Evolutionary conservation across 805 yeast species (phyloP).

Genomic region (Zygoascus biomembranicola): DNA sequence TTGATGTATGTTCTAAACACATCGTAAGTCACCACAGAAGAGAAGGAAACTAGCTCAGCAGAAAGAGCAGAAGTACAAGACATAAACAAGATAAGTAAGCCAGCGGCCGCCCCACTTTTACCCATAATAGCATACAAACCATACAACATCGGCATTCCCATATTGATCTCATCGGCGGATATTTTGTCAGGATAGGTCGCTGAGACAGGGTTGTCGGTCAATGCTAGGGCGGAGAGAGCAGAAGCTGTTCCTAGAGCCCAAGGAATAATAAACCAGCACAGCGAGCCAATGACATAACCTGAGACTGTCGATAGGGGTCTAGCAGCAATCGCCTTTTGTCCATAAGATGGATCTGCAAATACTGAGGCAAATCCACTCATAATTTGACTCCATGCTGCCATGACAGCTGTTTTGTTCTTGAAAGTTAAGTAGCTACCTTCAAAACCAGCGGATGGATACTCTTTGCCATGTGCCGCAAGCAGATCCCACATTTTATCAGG

Average conservation of each 20-base stretch:
- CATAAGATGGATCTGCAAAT: constrained; percentile 24
- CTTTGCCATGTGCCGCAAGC: constrained; percentile 24
- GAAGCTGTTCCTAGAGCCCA: constrained; percentile 28
- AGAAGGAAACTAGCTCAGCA: constrained; percentile 35
- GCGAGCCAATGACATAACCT: constrained; percentile 37
- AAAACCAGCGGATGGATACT: constrained; percentile 21
- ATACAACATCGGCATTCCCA: constrained; percentile 54
- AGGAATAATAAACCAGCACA: constrained; percentile 40
- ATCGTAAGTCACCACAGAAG: constrained; percentile 38
- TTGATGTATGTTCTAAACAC: constrained; percentile 38
- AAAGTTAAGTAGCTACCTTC: constrained; percentile 7
- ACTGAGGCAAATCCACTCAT: constrained; percentile 10
- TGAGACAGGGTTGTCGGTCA: constrained; percentile 59
- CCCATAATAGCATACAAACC: constrained; percentile 78
- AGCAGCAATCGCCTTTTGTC: constrained; percentile 37
- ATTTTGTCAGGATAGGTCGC: constrained; percentile 68
- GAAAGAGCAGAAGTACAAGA: constrained; percentile 36
- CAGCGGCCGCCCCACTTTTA: constrained; percentile 75
- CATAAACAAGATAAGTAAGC: constrained; percentile 35
- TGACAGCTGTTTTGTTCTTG: constrained; percentile 1
- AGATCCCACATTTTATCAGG: constrained; percentile 50
- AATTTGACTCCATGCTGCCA: constrained; percentile 7
- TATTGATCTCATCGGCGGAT: constrained; percentile 54
- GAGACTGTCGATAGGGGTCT: constrained; percentile 32
- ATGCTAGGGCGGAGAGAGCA: constrained; percentile 34